phyloP scores from a whole-genome alignment of 495 filamentous ascomycete species.

The Talaromyces adpressus region DNA sequence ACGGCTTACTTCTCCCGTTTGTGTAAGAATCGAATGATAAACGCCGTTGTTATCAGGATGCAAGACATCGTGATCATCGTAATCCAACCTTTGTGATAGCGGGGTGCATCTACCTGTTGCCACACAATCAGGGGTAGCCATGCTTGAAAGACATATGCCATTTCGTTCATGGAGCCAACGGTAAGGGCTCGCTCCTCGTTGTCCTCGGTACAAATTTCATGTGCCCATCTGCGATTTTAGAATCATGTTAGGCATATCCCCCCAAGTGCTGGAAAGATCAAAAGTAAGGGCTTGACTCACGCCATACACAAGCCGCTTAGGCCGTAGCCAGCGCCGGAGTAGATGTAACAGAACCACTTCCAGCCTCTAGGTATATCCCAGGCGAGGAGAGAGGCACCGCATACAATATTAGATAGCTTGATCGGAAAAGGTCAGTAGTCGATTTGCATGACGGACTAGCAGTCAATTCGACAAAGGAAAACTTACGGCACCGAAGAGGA shows the following conservation, averaged over 20 bases:
- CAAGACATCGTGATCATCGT: conserved; percentile 28
- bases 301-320: conserved; percentile 38
- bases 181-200: conserved; percentile 46
- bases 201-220: conserved; percentile 43
- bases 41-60: conserved; percentile 23
- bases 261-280: neutral
- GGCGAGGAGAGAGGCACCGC: conserved; percentile 29
- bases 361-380: conserved; percentile 40
- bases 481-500: conserved; percentile 40
- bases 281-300: conserved; percentile 14
- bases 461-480: conserved; percentile 12
- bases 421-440: conserved; percentile 10
- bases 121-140: conserved; percentile 45
- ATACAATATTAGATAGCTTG: conserved; percentile 31
- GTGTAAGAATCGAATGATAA: conserved; percentile 27
- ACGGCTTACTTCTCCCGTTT: conserved; percentile 19
- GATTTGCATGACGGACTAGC: neutral
- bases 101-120: conserved; percentile 44
- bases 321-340: conserved; percentile 28
- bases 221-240: conserved; percentile 33
- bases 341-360: conserved; percentile 39
- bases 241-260: conserved; percentile 8
- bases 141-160: conserved; percentile 41
- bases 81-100: conserved; percentile 43
- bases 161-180: conserved; percentile 42